phyloP scores from a whole-genome alignment of 2,329 filamentous ascomycete genomes.

The Aspergillus arachidicola region DNA sequence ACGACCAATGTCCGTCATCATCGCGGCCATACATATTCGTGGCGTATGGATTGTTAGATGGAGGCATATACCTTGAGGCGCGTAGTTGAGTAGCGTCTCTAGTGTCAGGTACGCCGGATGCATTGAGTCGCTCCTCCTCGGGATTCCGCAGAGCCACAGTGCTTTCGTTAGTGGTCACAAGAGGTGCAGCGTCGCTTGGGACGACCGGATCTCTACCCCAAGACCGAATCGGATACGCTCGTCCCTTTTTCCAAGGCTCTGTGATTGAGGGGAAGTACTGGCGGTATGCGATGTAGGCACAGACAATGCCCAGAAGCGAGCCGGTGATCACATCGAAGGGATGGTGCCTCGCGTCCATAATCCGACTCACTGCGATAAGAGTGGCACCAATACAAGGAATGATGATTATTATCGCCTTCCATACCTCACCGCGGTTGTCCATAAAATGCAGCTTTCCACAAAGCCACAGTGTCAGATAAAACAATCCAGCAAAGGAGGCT shows the following conservation, averaged over 20 bases:
- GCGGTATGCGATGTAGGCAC: constrained; percentile 57
- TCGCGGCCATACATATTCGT: constrained; percentile 32
- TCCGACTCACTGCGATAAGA: constrained; percentile 59
- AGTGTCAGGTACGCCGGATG: constrained; percentile 9
- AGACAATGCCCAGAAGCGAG: constrained; percentile 54
- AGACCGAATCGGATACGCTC: constrained; percentile 60
- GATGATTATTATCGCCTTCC: constrained; percentile 59
- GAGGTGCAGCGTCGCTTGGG: constrained; percentile 15
- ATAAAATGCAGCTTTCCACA: constrained; percentile 62
- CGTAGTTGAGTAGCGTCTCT: constrained; percentile 8
- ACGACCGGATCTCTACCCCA: constrained; percentile 55
- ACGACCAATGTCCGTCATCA: constrained; percentile 37
- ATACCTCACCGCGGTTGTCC: constrained; percentile 63
- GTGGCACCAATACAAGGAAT: constrained; percentile 57
- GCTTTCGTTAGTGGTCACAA: constrained; percentile 19
- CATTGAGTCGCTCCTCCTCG: constrained; percentile 31
- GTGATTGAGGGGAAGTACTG: constrained; percentile 62
- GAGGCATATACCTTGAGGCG: constrained; percentile 22
- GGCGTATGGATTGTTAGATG: constrained; percentile 27
- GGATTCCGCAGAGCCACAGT: constrained; percentile 34
- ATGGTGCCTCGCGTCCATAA: constrained; percentile 65
- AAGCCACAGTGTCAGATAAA: constrained; percentile 62
- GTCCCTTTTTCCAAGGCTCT: constrained; percentile 60
- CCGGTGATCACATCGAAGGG: constrained; percentile 63
- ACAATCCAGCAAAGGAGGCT: constrained; percentile 62